phyloP scores from a whole-genome alignment of 176 grass and related monocot genomes.

The Olyra latifolia region DNA sequence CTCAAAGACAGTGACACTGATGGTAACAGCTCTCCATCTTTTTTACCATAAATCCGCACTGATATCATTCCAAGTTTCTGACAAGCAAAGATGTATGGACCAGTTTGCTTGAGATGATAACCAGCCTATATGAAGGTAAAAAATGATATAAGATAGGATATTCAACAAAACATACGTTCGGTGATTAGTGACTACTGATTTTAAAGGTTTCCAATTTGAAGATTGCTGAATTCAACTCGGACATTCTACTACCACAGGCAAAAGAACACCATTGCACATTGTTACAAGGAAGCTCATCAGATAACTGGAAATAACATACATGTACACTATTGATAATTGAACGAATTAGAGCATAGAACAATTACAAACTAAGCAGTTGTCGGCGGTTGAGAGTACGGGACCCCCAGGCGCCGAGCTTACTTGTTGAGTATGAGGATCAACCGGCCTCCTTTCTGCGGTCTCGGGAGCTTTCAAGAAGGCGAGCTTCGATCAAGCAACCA shows the following conservation, averaged over 20 bases:
- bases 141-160: conserved; percentile 36
- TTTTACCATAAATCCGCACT: conserved; percentile 58
- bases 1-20: conserved; percentile 89
- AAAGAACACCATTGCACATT: background rate
- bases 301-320: background rate
- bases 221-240: background rate
- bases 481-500: no score
- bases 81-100: conserved; percentile 64
- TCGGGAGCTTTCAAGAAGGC: no score
- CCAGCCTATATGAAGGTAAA: no score
- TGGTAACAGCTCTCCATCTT: conserved; percentile 59
- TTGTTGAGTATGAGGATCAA: no score
- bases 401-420: no score
- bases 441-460: no score
- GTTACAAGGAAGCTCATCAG: background rate
- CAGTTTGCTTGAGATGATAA: conserved; percentile 75
- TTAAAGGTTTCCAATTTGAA: background rate
- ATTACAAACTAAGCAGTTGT: conserved; percentile 14
- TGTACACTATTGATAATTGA: background rate
- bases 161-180: conserved; percentile 24
- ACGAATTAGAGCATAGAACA: background rate
- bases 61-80: conserved; percentile 88
- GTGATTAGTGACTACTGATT: conserved; percentile 23
- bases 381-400: no score
- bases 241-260: background rate